Base-by-base conservation (phyloP, 768 basidiomycete species). In the Tulasnella sp. region DNA sequence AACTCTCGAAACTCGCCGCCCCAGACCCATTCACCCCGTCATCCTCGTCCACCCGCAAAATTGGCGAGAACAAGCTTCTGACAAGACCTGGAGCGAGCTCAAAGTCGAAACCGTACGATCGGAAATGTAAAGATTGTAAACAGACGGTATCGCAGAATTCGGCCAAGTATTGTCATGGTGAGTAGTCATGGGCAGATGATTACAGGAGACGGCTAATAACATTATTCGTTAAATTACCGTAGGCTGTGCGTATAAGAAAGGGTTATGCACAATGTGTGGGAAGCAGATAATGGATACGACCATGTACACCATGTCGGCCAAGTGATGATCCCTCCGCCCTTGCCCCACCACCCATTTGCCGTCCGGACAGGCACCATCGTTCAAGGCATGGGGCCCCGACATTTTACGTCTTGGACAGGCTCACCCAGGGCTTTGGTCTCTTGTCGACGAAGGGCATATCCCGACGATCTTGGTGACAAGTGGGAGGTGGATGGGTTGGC, bases 211-310 rank as follows among this genome's bases (percentile, higher is more conserved):
- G 58, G 19, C 74, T 74, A 69, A n/a, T n/a, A n/a, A 77, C 52
- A 79, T 77, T 72, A 38, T 64, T 71, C 42, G 29, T 70, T 42
- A 69, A 67, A 45, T 42, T 78, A 73, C 38, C 49, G 42, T 79
- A 94, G 93, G 93, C 38, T 95, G 93, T 81, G 93, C 93, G 29
- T 94, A 91, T 84, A 93, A 91, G 86, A 93, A 92, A 81, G 93
- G 93, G 15, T 82, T 92, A 49, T 95, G 93, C 80, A 89, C 92
- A 67, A 94, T 94, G 84, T 95, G 93, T 79, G 93, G 93, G 79
- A 94, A 93, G 81, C 58, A 91, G 81, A 92, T 95, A 77, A 86
- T 94, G 37, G 93, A 95, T 82, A 95, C 92, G 9, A 88, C 89
- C 8, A 89, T 91, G 80, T 94, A 94, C 82, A 88, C 87, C 71